phyloP scores from a whole-genome alignment of 805 yeast genomes.

The Lipomyces sp. region DNA sequence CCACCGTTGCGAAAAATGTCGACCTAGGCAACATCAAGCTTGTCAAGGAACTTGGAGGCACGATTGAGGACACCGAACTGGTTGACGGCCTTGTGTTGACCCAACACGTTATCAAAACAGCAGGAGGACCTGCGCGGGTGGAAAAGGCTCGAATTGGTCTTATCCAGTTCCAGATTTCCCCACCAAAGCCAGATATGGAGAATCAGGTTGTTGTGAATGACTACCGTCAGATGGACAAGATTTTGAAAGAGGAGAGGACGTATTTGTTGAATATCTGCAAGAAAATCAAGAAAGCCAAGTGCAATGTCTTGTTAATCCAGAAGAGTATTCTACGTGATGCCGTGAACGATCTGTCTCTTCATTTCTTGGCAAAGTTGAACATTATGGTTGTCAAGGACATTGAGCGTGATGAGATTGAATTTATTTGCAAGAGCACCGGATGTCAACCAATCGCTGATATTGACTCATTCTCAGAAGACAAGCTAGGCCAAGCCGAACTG shows the following conservation, averaged over 20 bases:
- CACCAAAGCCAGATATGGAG: slow-evolving; percentile 98
- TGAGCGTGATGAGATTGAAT: slow-evolving; percentile 95
- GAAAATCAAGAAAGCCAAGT: slow-evolving; percentile 93
- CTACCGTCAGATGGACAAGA: slow-evolving; percentile 99
- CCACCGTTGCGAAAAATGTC: slow-evolving; percentile 64
- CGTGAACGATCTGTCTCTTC: slow-evolving; percentile 90
- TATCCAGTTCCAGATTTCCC: slow-evolving; percentile 92
- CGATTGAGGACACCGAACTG: slow-evolving; percentile 93
- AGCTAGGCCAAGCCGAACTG: slow-evolving; percentile 88
- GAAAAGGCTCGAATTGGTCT: slow-evolving; percentile 92
- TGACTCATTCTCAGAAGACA: slow-evolving; percentile 89
- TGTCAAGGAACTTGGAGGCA: slow-evolving; percentile 94
- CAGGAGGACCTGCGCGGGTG: slow-evolving; percentile 93
- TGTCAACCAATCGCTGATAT: slow-evolving; percentile 96
- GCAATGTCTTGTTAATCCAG: slow-evolving; percentile 88
- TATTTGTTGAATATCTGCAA: slow-evolving; percentile 93
- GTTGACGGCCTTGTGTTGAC: slow-evolving; percentile 93
- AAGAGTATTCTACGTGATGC: slow-evolving; percentile 95
- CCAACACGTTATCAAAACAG: slow-evolving; percentile 83
- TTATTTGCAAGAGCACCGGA: slow-evolving; percentile 78
- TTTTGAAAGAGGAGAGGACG: slow-evolving; percentile 95
- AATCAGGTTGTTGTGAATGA: slow-evolving; percentile 96
- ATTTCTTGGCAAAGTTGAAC: slow-evolving; percentile 88
- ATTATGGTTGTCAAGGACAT: slow-evolving; percentile 94
- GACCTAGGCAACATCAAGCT: slow-evolving; percentile 88